A percentile compares a stretch with the other conserved stretches of the same genome.
These are phyloP conservation scores for Tuber borchii DNA, from an alignment of 495 filamentous ascomycete species.

Conservation along the genomic window DNA sequence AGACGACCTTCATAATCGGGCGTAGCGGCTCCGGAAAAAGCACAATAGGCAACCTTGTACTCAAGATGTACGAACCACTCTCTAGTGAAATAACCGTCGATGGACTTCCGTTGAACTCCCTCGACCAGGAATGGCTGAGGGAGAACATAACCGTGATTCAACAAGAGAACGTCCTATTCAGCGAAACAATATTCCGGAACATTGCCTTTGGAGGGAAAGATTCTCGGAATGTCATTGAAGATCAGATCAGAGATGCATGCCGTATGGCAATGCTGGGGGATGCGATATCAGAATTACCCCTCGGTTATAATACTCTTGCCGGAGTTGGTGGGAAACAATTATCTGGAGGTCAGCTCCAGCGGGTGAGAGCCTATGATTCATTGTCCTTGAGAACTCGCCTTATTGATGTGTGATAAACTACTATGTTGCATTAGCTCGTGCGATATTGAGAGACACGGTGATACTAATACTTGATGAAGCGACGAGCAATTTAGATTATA, in stretches of 20 bases:
- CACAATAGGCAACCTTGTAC: slow-evolving; percentile 72
- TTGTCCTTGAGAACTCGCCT: not conserved
- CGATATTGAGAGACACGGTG: slow-evolving; percentile 68
- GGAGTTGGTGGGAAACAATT: slow-evolving; percentile 63
- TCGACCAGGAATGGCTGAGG: slow-evolving; percentile 69
- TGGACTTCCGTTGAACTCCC: slow-evolving; percentile 52
- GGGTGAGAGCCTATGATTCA: slow-evolving; percentile 45
- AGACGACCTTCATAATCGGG: slow-evolving; percentile 78
- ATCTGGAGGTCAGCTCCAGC: slow-evolving; percentile 79
- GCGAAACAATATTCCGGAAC: slow-evolving; percentile 71
- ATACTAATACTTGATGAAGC: slow-evolving; percentile 86
- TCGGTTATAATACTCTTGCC: slow-evolving; percentile 67
- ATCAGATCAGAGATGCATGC: slow-evolving; percentile 55
- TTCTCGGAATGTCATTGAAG: slow-evolving; percentile 47
- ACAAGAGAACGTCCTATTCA: slow-evolving; percentile 76
- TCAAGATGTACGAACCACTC: slow-evolving; percentile 64
- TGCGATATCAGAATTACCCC: slow-evolving; percentile 64
- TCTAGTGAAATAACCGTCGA: slow-evolving; percentile 66
- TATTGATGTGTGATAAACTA: not conserved
- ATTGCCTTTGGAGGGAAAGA: slow-evolving; percentile 65
- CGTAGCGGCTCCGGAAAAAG: slow-evolving; percentile 90
- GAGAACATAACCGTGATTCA: slow-evolving; percentile 76
- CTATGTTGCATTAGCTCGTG: slow-evolving; percentile 58
- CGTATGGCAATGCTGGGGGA: slow-evolving; percentile 63
- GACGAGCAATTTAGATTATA: slow-evolving; percentile 71